These are phyloP conservation scores for Hypomontagnella monticulosa DNA, from an alignment of 495 filamentous ascomycete species.

Conservation along the genomic window DNA sequence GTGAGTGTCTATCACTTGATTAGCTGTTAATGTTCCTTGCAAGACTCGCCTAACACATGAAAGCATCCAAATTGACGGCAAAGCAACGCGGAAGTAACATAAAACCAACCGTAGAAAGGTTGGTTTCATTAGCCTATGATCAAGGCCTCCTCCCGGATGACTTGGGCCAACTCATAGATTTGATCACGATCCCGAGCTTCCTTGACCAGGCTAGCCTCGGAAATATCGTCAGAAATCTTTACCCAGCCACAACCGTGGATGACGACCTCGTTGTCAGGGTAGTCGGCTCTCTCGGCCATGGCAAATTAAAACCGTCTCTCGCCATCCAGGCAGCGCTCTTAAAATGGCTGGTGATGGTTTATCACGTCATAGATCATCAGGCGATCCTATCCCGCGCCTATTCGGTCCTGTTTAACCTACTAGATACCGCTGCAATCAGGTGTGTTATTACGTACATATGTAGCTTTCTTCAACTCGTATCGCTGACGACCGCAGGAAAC, in stretches of 20 bases:
- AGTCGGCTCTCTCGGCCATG: slow-evolving; percentile 79
- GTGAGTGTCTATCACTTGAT: slow-evolving; percentile 23
- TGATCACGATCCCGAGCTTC: slow-evolving; percentile 71
- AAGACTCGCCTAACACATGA: slow-evolving; percentile 6
- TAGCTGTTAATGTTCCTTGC: not conserved
- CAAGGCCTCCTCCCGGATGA: slow-evolving; percentile 69
- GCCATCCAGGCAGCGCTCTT: slow-evolving; percentile 73
- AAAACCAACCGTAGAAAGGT: slow-evolving; percentile 58
- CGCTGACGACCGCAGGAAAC: slow-evolving; percentile 55
- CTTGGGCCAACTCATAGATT: slow-evolving; percentile 70
- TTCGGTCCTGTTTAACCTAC: slow-evolving; percentile 80
- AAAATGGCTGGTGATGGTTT: slow-evolving; percentile 82
- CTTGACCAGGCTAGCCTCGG: slow-evolving; percentile 79
- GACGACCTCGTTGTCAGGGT: slow-evolving; percentile 71
- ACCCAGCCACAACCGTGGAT: slow-evolving; percentile 71
- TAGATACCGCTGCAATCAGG: slow-evolving; percentile 82
- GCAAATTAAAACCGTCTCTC: slow-evolving; percentile 78
- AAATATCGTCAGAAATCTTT: slow-evolving; percentile 76
- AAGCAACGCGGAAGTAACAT: slow-evolving; percentile 57
- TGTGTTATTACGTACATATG: slow-evolving; percentile 47
- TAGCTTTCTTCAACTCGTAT: slow-evolving; percentile 40
- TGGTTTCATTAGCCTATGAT: slow-evolving; percentile 66
- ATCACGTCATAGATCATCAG: slow-evolving; percentile 75
- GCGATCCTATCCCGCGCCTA: slow-evolving; percentile 75
- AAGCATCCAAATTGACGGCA: slow-evolving; percentile 60